Percentiles rank a stretch among this genome's conserved stretches.
phyloP scores from a whole-genome alignment of 345 rosid species.

The Aquilaria malaccensis region DNA sequence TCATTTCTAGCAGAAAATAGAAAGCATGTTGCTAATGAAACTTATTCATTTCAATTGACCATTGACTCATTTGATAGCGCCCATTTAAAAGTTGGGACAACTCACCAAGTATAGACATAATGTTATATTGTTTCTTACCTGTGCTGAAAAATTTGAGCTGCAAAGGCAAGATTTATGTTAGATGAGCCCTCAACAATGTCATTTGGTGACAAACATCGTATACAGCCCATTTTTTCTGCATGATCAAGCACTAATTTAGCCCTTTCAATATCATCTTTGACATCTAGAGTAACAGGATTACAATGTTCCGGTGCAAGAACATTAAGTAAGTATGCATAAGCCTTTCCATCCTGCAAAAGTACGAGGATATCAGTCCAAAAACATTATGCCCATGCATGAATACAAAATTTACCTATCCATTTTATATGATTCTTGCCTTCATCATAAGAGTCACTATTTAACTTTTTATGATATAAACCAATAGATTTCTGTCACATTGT shows the following conservation, averaged over 20 bases:
- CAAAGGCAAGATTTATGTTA: constrained; percentile 81
- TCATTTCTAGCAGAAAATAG: too few species aligned
- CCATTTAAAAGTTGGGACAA: too few species aligned
- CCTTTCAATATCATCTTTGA: constrained; percentile 60
- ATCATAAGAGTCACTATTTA: too few species aligned
- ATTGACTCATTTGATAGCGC: too few species aligned
- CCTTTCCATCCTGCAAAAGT: constrained; percentile 74
- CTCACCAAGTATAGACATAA: too few species aligned
- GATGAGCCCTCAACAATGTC: constrained; percentile 82
- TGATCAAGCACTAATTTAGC: constrained; percentile 74
- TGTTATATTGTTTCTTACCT: constrained; percentile 31
- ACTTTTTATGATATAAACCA: not conserved
- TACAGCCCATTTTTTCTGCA: constrained; percentile 83
- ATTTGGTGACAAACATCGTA: constrained; percentile 63
- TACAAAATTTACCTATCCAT: not conserved
- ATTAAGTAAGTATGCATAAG: constrained; percentile 80
- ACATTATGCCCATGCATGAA: not conserved
- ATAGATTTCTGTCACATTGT: not conserved
- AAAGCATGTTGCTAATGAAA: too few species aligned
- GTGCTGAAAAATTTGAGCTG: constrained; percentile 83
- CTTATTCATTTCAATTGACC: too few species aligned
- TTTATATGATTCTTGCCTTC: not conserved
- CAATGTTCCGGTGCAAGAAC: constrained; percentile 90
- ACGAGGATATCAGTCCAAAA: constrained; percentile 13
- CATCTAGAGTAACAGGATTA: constrained; percentile 59